Conservation (phyloP, 1,284 basidiomycete genomes). For the Entoloma clypeatum region DNA sequence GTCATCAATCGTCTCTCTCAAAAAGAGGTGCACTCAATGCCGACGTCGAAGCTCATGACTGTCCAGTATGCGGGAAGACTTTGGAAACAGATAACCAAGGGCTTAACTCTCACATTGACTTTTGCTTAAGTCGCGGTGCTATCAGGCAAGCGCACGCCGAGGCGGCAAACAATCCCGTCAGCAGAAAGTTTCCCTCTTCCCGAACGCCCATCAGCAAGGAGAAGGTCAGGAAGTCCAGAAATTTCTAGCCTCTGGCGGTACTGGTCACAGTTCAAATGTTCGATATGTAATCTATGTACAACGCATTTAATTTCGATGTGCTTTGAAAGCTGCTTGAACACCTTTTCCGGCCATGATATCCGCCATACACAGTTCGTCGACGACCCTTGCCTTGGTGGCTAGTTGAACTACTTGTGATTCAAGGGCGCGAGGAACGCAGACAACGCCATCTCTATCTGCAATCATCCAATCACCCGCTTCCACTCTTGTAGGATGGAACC, state of each 20-base stretch:
- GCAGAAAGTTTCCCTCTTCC: conserved; percentile 9
- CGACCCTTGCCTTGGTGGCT: conserved; percentile 56
- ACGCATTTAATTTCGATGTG: conserved; percentile 52
- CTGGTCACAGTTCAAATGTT: too few relatives aligned
- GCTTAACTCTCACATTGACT: conserved; percentile 74
- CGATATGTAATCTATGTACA: conserved; percentile 2
- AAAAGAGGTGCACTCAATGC: neutral
- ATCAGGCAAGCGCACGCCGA: conserved; percentile 63
- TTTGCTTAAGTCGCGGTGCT: conserved; percentile 67
- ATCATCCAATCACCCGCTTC: conserved; percentile 81
- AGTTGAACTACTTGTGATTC: conserved; percentile 58
- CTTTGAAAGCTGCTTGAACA: conserved; percentile 74
- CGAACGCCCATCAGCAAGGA: conserved; percentile 13
- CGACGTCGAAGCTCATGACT: conserved; percentile 35
- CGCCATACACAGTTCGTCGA: conserved; percentile 73
- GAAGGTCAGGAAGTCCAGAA: conserved; percentile 14
- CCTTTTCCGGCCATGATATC: conserved; percentile 77
- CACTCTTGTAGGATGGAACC: conserved; percentile 57
- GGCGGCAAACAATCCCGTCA: conserved; percentile 22
- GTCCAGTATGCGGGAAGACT: conserved; percentile 61
- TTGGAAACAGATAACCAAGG: conserved; percentile 61
- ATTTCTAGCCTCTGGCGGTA: too few relatives aligned
- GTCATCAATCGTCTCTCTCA: neutral
- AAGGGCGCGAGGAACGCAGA: conserved; percentile 67
- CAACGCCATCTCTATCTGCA: conserved; percentile 88